Base-by-base conservation (phyloP, 805 yeast genomes). In the Ogataea salicorniae region DNA sequence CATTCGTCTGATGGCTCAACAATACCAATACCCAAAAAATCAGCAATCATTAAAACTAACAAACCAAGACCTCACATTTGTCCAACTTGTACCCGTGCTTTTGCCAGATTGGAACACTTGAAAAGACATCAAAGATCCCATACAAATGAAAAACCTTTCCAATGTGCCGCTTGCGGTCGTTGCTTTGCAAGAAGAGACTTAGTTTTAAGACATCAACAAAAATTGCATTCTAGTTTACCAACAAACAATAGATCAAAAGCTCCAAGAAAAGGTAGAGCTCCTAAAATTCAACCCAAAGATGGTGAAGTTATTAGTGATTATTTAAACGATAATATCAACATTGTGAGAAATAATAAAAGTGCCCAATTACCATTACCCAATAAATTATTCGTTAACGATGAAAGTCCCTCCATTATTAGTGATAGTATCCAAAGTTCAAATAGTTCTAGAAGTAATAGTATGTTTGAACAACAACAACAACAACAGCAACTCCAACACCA, bases 31-130 rank as follows among this genome's bases (percentile, higher is more conserved):
- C 96, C 97, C 23, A 84, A 85, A 56, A 89, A 90, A 62, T 83
- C 95, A 5, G 83, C 87, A 40, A 75, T 82, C 49, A 84, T 87
- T 62, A 87, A 88, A 65, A 88, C 96, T 0, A 95, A 89, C 60
- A 90, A 90, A 63, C 98, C 98, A 14, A 74, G 98, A 49, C 98
- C 98, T 1, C 96, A 88, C 61, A 76, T 87, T 11, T 94, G 99
- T 64, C 67, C 84, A 2, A 84, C 88, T 5, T 94, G 99, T 64
- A 88, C 97, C 1, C 75, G 99, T 50, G 96, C 96, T 2, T 94
- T 94, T 76, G 99, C 97, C 1, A 77, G 99, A 46, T 74, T 88
- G 42, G 99, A 92, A 67, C 99, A 92, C 67, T 74, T 94, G 60
- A 90, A 87, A 66, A 81, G 99, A 48, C 99, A 92, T 62, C 95